Percentiles rank a stretch among this genome's conserved stretches.
These are phyloP conservation scores for Flagelloscypha sp. DNA, from an alignment of 768 basidiomycete genomes.

Conservation along the genomic window DNA sequence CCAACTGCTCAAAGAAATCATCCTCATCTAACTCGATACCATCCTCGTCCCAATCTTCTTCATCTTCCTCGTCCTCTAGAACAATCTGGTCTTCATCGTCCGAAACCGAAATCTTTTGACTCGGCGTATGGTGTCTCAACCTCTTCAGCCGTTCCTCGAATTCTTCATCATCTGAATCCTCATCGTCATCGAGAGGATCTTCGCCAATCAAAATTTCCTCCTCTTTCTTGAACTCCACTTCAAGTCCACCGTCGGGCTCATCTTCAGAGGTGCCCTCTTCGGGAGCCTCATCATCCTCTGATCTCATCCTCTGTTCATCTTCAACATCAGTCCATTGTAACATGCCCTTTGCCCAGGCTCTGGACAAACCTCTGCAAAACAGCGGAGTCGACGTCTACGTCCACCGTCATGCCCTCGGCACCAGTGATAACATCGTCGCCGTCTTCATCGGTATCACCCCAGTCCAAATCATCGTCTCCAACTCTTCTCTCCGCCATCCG, in stretches of 20 bases:
- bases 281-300: constrained; percentile 39
- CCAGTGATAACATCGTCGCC: constrained; percentile 24
- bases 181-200: constrained; percentile 2
- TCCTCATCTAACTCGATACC: constrained; percentile 31
- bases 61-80: constrained; percentile 11
- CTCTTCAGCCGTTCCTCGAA: no score
- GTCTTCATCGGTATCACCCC: constrained; percentile 42
- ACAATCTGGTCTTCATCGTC: constrained; percentile 24
- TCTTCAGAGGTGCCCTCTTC: constrained; percentile 14
- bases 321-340: constrained; percentile 64
- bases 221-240: constrained; percentile 34
- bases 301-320: constrained; percentile 40
- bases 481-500: constrained; percentile 43
- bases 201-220: constrained; percentile 34
- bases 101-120: constrained; percentile 21
- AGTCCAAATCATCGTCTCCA: constrained; percentile 63
- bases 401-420: constrained; percentile 59
- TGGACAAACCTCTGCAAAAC: constrained; percentile 45
- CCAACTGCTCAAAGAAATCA: constrained; percentile 39
- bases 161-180: constrained; percentile 10
- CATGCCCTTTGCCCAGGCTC: constrained; percentile 39
- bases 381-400: constrained; percentile 44
- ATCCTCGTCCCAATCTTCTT: constrained; percentile 23
- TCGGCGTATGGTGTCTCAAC: constrained; percentile 14
- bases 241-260: constrained; percentile 23